These are phyloP conservation scores for Fusarium sp. DNA, from an alignment of 2,329 filamentous ascomycete genomes.

Conservation along the genomic window DNA sequence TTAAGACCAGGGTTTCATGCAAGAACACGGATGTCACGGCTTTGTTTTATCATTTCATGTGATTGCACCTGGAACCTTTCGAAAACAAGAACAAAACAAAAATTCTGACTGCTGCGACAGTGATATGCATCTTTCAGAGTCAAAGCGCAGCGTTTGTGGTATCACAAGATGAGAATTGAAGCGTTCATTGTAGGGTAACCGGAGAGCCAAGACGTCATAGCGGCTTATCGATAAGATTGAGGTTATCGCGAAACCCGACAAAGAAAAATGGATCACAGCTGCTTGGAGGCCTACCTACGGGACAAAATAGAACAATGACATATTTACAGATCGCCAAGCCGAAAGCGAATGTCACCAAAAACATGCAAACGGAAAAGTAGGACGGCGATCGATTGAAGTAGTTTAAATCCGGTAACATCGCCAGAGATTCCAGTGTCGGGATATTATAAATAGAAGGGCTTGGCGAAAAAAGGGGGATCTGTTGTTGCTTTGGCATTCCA, in stretches of 20 bases:
- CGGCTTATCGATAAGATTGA: background rate
- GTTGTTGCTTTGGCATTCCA: background rate
- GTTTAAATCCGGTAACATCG: background rate
- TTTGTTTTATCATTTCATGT: background rate
- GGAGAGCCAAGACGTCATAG: background rate
- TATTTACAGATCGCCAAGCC: background rate
- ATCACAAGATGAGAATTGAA: background rate
- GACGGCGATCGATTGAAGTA: background rate
- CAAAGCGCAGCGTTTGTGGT: background rate
- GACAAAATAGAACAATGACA: background rate
- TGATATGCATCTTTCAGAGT: background rate
- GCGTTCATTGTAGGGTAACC: background rate
- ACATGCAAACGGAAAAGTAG: background rate
- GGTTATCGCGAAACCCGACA: background rate
- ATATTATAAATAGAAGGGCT: slow-evolving; percentile 1
- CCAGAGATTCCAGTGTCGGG: background rate
- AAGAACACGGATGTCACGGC: background rate
- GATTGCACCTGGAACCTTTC: background rate
- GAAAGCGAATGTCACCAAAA: background rate
- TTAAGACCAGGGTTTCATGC: background rate
- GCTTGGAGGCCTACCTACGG: background rate
- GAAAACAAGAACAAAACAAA: background rate
- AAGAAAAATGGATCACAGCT: background rate
- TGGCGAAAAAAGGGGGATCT: background rate
- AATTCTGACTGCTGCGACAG: background rate